phyloP scores from a whole-genome alignment of 208 protist species.

The Trypanosoma caninum region DNA sequence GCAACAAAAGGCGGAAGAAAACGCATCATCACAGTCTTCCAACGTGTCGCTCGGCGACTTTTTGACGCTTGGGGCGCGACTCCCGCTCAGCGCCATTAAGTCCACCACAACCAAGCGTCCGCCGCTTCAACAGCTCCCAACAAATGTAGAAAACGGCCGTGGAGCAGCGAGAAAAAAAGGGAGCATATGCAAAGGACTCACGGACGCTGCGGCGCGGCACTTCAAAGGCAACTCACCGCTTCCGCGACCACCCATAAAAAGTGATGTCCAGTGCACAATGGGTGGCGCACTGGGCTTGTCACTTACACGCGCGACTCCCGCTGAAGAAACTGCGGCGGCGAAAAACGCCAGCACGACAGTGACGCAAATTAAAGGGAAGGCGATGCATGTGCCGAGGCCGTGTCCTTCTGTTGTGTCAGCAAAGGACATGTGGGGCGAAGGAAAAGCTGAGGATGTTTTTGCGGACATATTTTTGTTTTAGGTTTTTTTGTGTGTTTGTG shows the following conservation, averaged over 20 bases:
- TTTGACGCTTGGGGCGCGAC: constrained; percentile 7
- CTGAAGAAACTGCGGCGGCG: neutral
- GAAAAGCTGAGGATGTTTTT: constrained; percentile 59
- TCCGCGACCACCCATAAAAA: constrained; percentile 7
- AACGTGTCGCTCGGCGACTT: neutral
- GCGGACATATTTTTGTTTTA: constrained; percentile 56
- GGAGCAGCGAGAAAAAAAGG: neutral
- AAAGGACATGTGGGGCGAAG: constrained; percentile 18
- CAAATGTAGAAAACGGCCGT: neutral
- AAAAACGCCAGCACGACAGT: neutral
- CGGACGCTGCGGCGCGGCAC: neutral
- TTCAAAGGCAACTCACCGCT: neutral
- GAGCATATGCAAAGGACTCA: neutral
- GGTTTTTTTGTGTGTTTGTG: neutral
- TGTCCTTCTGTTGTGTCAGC: constrained; percentile 22
- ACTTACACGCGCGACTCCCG: neutral
- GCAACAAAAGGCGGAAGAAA: constrained; percentile 11
- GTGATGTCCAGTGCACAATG: constrained; percentile 5
- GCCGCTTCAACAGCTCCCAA: neutral
- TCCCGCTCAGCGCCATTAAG: constrained; percentile 15
- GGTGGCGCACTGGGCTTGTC: constrained; percentile 4
- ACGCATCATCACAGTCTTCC: constrained; percentile 3
- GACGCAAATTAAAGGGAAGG: neutral
- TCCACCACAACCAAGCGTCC: neutral
- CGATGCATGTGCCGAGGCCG: neutral